These are phyloP conservation scores for Syzygium grande DNA, from an alignment of 345 rosid genomes.

Conservation along the genomic window DNA sequence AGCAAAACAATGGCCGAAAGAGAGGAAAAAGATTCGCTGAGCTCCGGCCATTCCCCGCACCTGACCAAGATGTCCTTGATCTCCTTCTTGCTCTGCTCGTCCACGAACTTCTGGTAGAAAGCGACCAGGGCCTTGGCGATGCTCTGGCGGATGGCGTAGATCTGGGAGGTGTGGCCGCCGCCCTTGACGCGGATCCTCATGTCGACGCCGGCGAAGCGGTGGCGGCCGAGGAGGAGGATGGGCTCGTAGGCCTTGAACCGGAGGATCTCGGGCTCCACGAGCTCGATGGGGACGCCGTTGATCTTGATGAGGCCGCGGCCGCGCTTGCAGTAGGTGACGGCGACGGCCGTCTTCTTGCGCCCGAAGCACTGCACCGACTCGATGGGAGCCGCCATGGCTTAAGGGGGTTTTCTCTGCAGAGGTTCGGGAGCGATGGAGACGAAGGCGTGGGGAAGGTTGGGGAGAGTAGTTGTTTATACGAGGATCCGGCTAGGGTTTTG, in stretches of 20 bases:
- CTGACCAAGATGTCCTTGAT: conserved; percentile 71
- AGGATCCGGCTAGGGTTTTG: background rate
- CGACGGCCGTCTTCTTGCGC: conserved; percentile 80
- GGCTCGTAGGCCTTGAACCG: conserved; percentile 80
- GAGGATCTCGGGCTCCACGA: conserved; percentile 76
- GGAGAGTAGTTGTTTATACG: background rate
- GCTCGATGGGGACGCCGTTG: conserved; percentile 79
- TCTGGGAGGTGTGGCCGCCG: conserved; percentile 88
- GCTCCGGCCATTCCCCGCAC: background rate
- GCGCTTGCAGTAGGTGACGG: conserved; percentile 73
- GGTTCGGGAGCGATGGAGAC: background rate
- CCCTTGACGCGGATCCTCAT: conserved; percentile 83
- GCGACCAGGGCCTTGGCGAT: conserved; percentile 90
- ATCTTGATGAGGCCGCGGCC: conserved; percentile 73
- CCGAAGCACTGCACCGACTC: conserved; percentile 75
- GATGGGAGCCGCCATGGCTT: conserved; percentile 29
- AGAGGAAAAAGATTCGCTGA: background rate
- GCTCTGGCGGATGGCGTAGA: conserved; percentile 86
- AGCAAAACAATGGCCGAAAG: background rate
- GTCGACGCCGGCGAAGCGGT: conserved; percentile 75
- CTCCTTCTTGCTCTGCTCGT: conserved; percentile 88
- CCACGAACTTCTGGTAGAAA: conserved; percentile 73
- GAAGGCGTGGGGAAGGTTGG: background rate
- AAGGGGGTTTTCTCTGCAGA: background rate
- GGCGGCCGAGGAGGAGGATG: conserved; percentile 59